A percentile compares a stretch with the other conserved stretches of the same genome.
Conservation (phyloP, 805 yeast species). For the Monosporozyma unispora region DNA sequence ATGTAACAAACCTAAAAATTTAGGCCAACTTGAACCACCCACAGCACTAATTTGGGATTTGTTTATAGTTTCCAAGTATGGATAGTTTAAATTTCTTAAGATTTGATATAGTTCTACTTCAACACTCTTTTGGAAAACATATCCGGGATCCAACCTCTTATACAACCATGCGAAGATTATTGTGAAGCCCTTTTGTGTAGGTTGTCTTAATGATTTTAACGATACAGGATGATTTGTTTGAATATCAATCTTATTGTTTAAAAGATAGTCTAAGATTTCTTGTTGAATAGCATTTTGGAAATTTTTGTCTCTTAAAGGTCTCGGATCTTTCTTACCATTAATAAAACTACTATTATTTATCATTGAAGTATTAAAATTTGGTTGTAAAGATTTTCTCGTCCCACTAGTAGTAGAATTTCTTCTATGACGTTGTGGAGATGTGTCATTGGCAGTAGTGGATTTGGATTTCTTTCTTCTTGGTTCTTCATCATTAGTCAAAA, state of each 20-base stretch:
- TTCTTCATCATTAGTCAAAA: slow-evolving; percentile 18
- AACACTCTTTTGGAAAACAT: slow-evolving; percentile 54
- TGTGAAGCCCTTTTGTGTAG: slow-evolving; percentile 82
- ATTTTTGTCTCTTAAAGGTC: slow-evolving; percentile 68
- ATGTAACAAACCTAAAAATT: slow-evolving; percentile 69
- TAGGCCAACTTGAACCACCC: slow-evolving; percentile 84
- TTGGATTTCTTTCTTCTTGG: slow-evolving; percentile 13
- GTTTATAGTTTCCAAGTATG: slow-evolving; percentile 70
- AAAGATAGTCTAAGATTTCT: slow-evolving; percentile 57
- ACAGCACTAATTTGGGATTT: slow-evolving; percentile 85
- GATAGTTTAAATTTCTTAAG: slow-evolving; percentile 60
- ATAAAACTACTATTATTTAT: neutral
- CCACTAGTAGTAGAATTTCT: neutral
- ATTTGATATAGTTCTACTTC: slow-evolving; percentile 69
- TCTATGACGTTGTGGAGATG: neutral
- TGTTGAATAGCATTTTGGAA: slow-evolving; percentile 60
- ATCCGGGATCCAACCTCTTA: slow-evolving; percentile 69
- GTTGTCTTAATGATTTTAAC: slow-evolving; percentile 54
- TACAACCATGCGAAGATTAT: slow-evolving; percentile 73
- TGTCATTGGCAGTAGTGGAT: slow-evolving; percentile 11
- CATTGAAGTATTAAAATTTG: neutral
- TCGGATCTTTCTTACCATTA: slow-evolving; percentile 41
- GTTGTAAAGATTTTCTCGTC: slow-evolving; percentile 5
- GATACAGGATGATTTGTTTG: slow-evolving; percentile 67
- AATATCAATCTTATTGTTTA: slow-evolving; percentile 56